phyloP scores from a whole-genome alignment of 1,284 basidiomycete genomes.

The Puccinia polysora region DNA sequence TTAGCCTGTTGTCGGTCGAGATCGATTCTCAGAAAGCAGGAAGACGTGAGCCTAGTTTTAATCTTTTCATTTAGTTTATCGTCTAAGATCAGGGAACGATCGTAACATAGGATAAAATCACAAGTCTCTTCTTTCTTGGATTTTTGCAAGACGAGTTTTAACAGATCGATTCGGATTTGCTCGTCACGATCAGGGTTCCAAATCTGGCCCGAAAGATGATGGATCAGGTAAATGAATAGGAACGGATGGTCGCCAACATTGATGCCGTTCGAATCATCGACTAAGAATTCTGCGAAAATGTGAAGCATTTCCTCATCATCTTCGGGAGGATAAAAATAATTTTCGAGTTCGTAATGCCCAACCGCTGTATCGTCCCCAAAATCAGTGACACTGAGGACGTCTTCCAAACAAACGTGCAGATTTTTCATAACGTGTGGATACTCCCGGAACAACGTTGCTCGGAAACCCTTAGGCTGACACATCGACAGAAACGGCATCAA shows the following conservation, averaged over 20 bases:
- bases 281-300: conserved; percentile 13
- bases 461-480: conserved; percentile 22
- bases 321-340: conserved; percentile 27
- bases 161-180: conserved; percentile 2
- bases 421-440: conserved; percentile 29
- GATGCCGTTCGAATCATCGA: not conserved
- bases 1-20: no score
- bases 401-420: not conserved
- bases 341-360: not conserved
- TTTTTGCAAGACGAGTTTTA: conserved; percentile 17
- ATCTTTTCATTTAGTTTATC: no score
- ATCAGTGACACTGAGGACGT: not conserved
- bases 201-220: conserved; percentile 27
- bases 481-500: conserved; percentile 37
- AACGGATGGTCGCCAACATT: conserved; percentile 10
- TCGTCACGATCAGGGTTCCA: conserved; percentile 13
- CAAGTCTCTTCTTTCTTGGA: not conserved
- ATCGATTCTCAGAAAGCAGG: no score
- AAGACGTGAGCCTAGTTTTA: no score
- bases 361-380: not conserved
- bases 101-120: not conserved
- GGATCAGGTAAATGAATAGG: conserved; percentile 27
- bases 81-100: not conserved
- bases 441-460: conserved; percentile 24
- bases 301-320: conserved; percentile 18